phyloP scores from a whole-genome alignment of 2,329 filamentous ascomycete species.

The Apiospora kogelbergensis region DNA sequence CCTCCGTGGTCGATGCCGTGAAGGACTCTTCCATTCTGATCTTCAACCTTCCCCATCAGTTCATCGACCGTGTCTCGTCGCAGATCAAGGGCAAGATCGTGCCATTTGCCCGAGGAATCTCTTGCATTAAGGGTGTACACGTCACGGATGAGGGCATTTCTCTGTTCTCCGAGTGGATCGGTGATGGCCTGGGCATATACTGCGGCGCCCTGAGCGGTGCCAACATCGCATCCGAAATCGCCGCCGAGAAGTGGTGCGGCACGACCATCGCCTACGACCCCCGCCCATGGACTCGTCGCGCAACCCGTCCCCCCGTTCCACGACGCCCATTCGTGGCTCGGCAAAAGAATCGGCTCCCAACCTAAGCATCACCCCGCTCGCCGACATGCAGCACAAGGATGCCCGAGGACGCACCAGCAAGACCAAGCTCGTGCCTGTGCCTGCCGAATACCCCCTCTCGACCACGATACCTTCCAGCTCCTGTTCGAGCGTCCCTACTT shows the following conservation, averaged over 20 bases:
- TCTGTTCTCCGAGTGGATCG: slow-evolving; percentile 94
- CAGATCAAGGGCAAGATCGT: slow-evolving; percentile 85
- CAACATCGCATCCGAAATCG: slow-evolving; percentile 95
- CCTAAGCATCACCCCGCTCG: slow-evolving; percentile 51
- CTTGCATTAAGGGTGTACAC: slow-evolving; percentile 97
- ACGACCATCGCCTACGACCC: slow-evolving; percentile 97
- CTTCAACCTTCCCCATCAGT: slow-evolving; percentile 97
- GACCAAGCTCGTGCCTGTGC: slow-evolving; percentile 72
- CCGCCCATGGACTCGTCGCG: slow-evolving; percentile 79
- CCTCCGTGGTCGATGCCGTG: slow-evolving; percentile 77
- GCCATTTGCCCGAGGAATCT: slow-evolving; percentile 89
- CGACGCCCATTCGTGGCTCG: slow-evolving; percentile 44
- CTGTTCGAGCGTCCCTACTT: slow-evolving; percentile 98
- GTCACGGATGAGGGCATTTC: slow-evolving; percentile 83
- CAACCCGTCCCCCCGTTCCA: slow-evolving; percentile 56
- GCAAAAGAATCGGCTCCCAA: slow-evolving; percentile 49
- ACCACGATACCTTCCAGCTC: slow-evolving; percentile 77
- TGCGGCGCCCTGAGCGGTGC: slow-evolving; percentile 93
- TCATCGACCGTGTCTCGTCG: slow-evolving; percentile 84
- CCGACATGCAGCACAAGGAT: slow-evolving; percentile 65
- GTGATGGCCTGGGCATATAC: slow-evolving; percentile 88
- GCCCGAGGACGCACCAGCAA: slow-evolving; percentile 66
- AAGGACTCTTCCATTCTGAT: slow-evolving; percentile 83
- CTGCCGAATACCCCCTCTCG: slow-evolving; percentile 82
- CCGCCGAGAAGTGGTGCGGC: slow-evolving; percentile 93